These are phyloP conservation scores for Colletotrichum sp. DNA, from an alignment of 2,329 filamentous ascomycete genomes.

Conservation along the genomic window DNA sequence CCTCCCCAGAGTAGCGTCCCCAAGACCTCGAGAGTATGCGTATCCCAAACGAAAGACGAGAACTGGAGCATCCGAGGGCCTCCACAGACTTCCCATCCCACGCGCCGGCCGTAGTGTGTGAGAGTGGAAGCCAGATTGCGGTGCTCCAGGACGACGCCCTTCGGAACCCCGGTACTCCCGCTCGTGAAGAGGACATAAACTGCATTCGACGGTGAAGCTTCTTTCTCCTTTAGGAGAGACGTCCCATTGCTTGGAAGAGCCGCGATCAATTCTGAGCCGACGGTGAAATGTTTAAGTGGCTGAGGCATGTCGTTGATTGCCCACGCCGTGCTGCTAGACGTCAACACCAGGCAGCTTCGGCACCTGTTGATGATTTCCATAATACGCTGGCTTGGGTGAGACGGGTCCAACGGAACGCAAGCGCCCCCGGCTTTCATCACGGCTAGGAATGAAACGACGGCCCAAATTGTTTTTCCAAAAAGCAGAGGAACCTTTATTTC, in stretches of 20 bases:
- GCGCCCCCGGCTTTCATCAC: constrained; percentile 34
- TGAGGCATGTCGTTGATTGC: neutral
- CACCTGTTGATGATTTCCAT: neutral
- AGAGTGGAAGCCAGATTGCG: neutral
- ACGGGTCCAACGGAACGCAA: constrained; percentile 32
- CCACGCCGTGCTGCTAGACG: neutral
- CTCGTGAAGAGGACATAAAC: neutral
- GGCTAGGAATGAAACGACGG: constrained; percentile 29
- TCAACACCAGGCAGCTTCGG: neutral
- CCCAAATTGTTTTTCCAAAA: constrained; percentile 29
- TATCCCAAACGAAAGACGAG: neutral
- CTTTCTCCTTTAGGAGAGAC: neutral
- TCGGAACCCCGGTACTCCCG: neutral
- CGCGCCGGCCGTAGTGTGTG: neutral
- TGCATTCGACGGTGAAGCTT: neutral
- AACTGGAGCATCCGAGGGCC: neutral
- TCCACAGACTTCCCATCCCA: neutral
- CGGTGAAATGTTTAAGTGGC: neutral
- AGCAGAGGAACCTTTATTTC: constrained; percentile 26
- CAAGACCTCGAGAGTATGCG: neutral
- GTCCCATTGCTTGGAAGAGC: neutral
- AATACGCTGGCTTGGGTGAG: neutral
- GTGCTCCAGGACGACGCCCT: neutral
- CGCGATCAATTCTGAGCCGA: neutral
- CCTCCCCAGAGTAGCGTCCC: neutral